Evolutionary conservation across 805 yeast genomes (phyloP).

Genomic region (Candida parachauliodes): DNA sequence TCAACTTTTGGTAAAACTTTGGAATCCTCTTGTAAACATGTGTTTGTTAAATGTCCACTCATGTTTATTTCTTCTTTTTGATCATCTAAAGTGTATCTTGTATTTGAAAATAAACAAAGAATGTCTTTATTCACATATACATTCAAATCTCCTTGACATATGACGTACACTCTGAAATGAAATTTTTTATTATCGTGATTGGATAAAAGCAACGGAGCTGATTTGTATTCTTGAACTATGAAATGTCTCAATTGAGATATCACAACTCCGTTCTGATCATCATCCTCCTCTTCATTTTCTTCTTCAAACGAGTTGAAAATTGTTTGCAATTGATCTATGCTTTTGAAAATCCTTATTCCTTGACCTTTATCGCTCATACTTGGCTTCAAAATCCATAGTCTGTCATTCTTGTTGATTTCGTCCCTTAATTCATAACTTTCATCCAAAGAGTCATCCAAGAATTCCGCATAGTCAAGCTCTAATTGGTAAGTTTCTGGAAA

Average conservation of each 20-base stretch:
- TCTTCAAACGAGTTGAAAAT: slow-evolving; percentile 87
- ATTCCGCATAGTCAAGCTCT: slow-evolving; percentile 94
- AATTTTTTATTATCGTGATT: slow-evolving; percentile 69
- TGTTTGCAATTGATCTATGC: slow-evolving; percentile 73
- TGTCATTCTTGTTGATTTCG: slow-evolving; percentile 59
- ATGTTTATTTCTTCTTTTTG: slow-evolving; percentile 40
- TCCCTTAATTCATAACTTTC: slow-evolving; percentile 86
- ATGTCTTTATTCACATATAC: slow-evolving; percentile 81
- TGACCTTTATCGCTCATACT: slow-evolving; percentile 97
- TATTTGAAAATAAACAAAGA: slow-evolving; percentile 75
- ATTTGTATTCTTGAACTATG: slow-evolving; percentile 78
- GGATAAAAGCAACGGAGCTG: slow-evolving; percentile 61
- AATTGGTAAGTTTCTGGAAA: slow-evolving; percentile 75
- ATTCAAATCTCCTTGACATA: slow-evolving; percentile 66
- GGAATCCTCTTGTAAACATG: slow-evolving; percentile 79
- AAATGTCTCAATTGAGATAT: slow-evolving; percentile 89
- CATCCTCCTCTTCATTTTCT: slow-evolving; percentile 28
- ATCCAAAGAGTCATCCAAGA: slow-evolving; percentile 88
- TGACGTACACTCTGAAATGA: slow-evolving; percentile 82
- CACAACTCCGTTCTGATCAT: slow-evolving; percentile 59
- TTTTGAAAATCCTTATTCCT: slow-evolving; percentile 81
- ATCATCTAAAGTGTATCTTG: slow-evolving; percentile 32
- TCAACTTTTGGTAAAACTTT: slow-evolving; percentile 52
- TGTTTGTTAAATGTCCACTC: slow-evolving; percentile 85
- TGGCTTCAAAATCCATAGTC: slow-evolving; percentile 89